Percentiles rank a stretch among this genome's conserved stretches.
Conservation (phyloP, 1,284 basidiomycete species). For the Pyrrhoderma lamaoense region DNA sequence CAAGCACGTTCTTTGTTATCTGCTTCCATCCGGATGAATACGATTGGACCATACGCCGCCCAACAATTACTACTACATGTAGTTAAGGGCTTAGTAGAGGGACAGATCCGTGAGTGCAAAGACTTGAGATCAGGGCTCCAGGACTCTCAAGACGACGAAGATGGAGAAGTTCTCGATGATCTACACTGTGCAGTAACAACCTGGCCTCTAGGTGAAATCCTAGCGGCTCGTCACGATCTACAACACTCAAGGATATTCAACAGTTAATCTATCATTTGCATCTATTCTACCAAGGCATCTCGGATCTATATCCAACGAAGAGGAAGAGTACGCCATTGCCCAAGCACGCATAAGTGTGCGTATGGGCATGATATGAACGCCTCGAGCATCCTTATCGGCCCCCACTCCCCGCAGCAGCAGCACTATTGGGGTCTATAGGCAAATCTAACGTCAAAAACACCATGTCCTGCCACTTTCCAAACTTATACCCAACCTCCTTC, state of each 20-base stretch:
- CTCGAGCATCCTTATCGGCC: too few species aligned
- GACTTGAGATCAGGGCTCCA: conserved; percentile 38
- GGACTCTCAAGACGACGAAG: conserved; percentile 6
- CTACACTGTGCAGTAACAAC: conserved; percentile 71
- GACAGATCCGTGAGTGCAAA: conserved; percentile 39
- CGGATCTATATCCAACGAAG: too few species aligned
- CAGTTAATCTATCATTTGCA: conserved; percentile 36
- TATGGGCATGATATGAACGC: too few species aligned
- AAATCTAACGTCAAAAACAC: conserved; percentile 8
- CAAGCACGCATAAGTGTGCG: too few species aligned
- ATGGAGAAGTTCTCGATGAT: conserved; percentile 30
- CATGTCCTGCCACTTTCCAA: conserved; percentile 13
- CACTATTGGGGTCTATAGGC: neutral
- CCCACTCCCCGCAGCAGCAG: neutral
- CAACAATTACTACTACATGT: conserved; percentile 82
- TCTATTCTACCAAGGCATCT: too few species aligned
- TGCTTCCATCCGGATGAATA: conserved; percentile 86
- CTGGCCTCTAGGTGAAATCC: conserved; percentile 95
- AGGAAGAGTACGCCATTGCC: too few species aligned
- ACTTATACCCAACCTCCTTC: conserved; percentile 14
- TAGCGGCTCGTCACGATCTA: conserved; percentile 85
- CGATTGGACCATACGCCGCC: conserved; percentile 87
- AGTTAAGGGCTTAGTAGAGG: conserved; percentile 57
- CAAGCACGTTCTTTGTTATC: conserved; percentile 87
- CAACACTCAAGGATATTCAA: conserved; percentile 98